Base-by-base conservation (phyloP, 1,284 basidiomycete species). In the Phylloboletellus chloephorus region DNA sequence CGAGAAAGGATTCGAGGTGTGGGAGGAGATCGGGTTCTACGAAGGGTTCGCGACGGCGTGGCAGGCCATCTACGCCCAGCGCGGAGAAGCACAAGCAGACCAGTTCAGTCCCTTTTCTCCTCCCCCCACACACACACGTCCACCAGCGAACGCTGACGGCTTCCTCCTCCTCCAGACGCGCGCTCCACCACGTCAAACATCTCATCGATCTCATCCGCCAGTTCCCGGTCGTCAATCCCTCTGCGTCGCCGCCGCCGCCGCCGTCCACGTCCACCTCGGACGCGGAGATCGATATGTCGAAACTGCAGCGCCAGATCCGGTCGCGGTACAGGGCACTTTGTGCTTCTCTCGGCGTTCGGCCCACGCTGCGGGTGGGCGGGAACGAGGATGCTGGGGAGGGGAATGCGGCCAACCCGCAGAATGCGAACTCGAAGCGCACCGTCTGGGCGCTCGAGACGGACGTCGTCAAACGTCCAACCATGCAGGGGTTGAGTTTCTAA, bases 1-100 rank as follows among this genome's bases (percentile, higher is more conserved):
- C 47, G 84, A 91, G 56, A 94, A 97, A 59, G 91, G 89, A 0
- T 97, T 85, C 62, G 91, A 95, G 65, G 79, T 97, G 61, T 97
- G 94, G 92, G 92, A 96, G 63, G 95, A 98, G 62, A 74, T 98
- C 5, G 93, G 88, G 2, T 97, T 85, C 59, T 95, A 95, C 59
- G 77, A 89, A 55, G 94, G 92, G 3, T 85, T 86, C 56, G 88
- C 90, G 3, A 50, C 56, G 39, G 74, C 83, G 45, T 96, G 88
- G 86, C 60, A 69, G 40, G 67, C 68, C 1, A 58, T 81, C 40
- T 68, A 67, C 30, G 54, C 61, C 16, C 61, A 58, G 34, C 67
- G 69, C 37, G 63, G 65, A 34, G 56, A 56, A 13, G 56, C 56
- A 34, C 57, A 56, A 13, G 56, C 56, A 11, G 70, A 78, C 46